Conservation (phyloP, 306 rosid species). For the Psophocarpus tetragonolobus region DNA sequence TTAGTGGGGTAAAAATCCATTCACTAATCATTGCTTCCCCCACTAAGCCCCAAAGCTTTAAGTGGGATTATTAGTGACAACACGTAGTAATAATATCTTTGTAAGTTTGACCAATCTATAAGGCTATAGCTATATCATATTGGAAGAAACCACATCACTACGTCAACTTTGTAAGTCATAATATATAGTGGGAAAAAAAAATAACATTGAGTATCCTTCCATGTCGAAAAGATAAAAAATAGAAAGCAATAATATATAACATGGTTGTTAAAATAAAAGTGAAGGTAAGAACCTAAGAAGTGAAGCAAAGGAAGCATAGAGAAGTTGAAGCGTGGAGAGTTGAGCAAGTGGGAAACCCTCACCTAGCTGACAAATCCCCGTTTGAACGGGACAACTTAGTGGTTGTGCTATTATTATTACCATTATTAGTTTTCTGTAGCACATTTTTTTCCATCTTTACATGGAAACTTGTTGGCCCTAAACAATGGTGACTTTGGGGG, state of each 20-base stretch:
- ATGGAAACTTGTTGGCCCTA: neutral
- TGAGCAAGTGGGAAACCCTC: conserved; percentile 38
- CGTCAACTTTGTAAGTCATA: conserved; percentile 36
- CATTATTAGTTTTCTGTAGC: neutral
- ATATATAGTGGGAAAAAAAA: conserved; percentile 15
- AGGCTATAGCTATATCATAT: conserved; percentile 28
- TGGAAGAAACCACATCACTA: conserved; percentile 47
- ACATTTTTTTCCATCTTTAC: neutral
- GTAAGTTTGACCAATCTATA: conserved; percentile 48
- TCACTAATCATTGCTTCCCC: conserved; percentile 69
- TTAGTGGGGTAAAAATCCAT: conserved; percentile 61
- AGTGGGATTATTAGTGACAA: conserved; percentile 32
- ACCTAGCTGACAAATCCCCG: conserved; percentile 58
- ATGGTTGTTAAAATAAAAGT: neutral
- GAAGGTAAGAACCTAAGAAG: neutral
- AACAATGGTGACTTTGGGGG: neutral
- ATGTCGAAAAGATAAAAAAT: neutral
- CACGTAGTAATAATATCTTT: conserved; percentile 10
- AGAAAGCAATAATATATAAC: neutral
- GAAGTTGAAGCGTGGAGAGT: neutral
- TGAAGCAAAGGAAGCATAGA: neutral
- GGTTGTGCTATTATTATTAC: neutral
- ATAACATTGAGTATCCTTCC: neutral
- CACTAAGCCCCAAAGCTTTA: conserved; percentile 44
- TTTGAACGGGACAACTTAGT: conserved; percentile 42